Evolutionary conservation across 2,329 filamentous ascomycete genomes (phyloP), one percentile per base, ranked within the genome.

Genomic region (Cladosporium austrohemisphaericum): DNA sequence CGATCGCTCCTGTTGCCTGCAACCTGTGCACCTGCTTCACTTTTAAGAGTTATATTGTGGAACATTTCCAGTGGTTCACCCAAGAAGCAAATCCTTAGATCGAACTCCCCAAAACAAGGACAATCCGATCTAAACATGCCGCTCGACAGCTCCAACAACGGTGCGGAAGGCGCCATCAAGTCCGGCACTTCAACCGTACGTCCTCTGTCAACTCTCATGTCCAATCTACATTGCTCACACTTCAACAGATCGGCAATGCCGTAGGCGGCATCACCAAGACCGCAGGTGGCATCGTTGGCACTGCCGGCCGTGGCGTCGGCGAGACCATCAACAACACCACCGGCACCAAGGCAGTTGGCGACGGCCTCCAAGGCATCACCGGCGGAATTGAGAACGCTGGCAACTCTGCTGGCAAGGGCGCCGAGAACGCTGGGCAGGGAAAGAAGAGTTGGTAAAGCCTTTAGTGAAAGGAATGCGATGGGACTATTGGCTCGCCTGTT

Each of bases 251-350:
- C 20, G 76, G 76, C 37, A 79, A 78, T 60, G 75, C 74, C 1
- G 71, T 74, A 36, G 75, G 75, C 16, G 76, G 76, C 25, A 64
- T 78, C 14, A 71, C 74, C 5, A 73, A 74, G 52, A 78, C 76
- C 3, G 67, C 76, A 2, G 76, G 77, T 11, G 74, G 75, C 31
- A 71, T 79, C 1, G 72, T 77, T 18, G 77, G 70, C 20, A 69
- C 71, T 5, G 59, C 70, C 5, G 71, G 71, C 40, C 61, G 70
- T 23, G 71, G 70, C 18, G 57, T 72, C 22, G 71, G 70, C 25
- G 67, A 70, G 54, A 72, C 70, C 18, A 52, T 74, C 32, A 71
- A 73, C 52, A 70, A 68, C 43, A 69, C 70, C 10, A 73, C 71
- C 2, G 69, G 70, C 20, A 70, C 65, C 40, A 61, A 68, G 38